phyloP scores from a whole-genome alignment of 2,329 filamentous ascomycete species.

The Aspergillus sp. region DNA sequence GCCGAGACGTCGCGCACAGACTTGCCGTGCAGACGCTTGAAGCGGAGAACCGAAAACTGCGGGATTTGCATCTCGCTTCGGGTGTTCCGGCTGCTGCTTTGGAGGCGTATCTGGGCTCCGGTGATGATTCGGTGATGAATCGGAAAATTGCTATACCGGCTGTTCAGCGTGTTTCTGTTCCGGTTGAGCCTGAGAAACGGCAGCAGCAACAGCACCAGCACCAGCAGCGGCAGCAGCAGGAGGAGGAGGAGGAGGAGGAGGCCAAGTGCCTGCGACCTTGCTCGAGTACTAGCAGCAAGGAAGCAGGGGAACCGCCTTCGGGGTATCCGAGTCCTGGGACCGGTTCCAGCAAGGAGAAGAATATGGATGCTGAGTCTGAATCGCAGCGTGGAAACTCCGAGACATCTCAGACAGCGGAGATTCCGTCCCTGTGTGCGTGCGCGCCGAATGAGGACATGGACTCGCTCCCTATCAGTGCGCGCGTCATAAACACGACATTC shows the following conservation, averaged over 20 bases:
- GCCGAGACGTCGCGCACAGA: slow-evolving; percentile 34
- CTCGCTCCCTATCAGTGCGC: slow-evolving; percentile 23
- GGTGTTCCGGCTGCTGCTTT: slow-evolving; percentile 25
- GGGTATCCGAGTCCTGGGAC: background rate
- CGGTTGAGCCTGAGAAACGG: background rate
- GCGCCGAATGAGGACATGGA: slow-evolving; percentile 12
- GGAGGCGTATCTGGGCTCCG: slow-evolving; percentile 27
- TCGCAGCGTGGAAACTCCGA: background rate
- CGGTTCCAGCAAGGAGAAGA: background rate
- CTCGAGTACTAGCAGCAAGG: background rate
- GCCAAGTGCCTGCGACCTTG: background rate
- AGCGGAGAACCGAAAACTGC: slow-evolving; percentile 34
- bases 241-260: background rate
- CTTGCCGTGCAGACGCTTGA: slow-evolving; percentile 34
- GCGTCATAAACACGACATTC: slow-evolving; percentile 35
- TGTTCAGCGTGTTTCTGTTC: slow-evolving; percentile 16
- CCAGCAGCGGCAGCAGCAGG: too few relatives aligned
- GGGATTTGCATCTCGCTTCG: slow-evolving; percentile 23
- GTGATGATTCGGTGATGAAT: slow-evolving; percentile 17
- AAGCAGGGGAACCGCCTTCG: background rate
- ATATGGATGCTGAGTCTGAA: background rate
- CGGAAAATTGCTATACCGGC: slow-evolving; percentile 39
- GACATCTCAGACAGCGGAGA: background rate
- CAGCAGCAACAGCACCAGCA: background rate
- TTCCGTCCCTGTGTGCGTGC: slow-evolving; percentile 26